A percentile compares a stretch with the other conserved stretches of the same genome.
Conservation (phyloP, 2,329 filamentous ascomycete species). For the Pseudocercospora cruenta region DNA sequence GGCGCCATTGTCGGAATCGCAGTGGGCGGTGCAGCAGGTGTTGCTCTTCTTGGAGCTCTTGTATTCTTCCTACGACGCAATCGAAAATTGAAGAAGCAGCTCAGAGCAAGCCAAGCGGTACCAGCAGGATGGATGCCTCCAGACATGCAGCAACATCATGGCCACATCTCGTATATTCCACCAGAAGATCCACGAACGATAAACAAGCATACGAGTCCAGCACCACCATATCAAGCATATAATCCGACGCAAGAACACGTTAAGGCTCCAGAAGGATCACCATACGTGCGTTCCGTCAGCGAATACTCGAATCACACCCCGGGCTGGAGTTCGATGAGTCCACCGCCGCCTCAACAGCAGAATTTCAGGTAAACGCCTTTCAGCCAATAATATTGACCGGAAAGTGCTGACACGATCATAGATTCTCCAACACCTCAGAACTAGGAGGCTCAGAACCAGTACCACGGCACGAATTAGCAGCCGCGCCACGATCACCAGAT, state of each 20-base stretch:
- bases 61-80: constrained; percentile 16
- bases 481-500: constrained; percentile 1
- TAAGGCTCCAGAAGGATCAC: not conserved
- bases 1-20: constrained; percentile 59
- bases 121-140: not conserved
- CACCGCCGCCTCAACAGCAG: not conserved
- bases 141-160: not conserved
- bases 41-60: constrained; percentile 13
- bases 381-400: not conserved
- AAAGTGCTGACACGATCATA: not conserved
- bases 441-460: constrained; percentile 4
- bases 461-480: constrained; percentile 4
- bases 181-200: constrained; percentile 1
- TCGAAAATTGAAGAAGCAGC: constrained; percentile 9
- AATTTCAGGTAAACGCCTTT: not conserved
- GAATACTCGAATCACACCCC: not conserved
- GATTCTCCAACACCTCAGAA: constrained; percentile 12
- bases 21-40: constrained; percentile 63
- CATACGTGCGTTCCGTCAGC: not conserved
- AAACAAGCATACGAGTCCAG: constrained; percentile 3
- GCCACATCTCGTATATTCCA: not conserved
- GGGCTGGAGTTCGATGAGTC: not conserved
- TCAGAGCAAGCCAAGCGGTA: not conserved
- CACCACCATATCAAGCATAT: constrained; percentile 5
- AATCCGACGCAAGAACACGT: not conserved